Conservation (phyloP, 2,329 filamentous ascomycete species). For the Xenoacremonium recifei region DNA sequence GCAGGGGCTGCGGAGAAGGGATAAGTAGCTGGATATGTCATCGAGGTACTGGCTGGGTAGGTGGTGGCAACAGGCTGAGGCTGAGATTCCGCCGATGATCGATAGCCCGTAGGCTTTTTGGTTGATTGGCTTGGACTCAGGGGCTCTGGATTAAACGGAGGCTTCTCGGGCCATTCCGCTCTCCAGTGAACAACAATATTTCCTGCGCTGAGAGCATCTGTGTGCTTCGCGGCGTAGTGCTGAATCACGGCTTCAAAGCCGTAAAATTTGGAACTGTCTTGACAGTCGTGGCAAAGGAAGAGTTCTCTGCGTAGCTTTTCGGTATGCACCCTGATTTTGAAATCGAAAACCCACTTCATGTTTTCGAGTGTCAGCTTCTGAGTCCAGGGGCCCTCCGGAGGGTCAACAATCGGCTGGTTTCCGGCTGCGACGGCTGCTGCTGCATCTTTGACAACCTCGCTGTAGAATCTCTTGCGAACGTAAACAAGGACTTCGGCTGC, state of each 20-base stretch:
- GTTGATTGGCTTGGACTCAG: too few species aligned
- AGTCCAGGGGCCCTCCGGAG: conserved; percentile 52
- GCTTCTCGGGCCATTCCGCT: conserved; percentile 73
- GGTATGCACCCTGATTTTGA: conserved; percentile 69
- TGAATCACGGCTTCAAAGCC: conserved; percentile 78
- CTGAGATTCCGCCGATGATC: conserved; percentile 1
- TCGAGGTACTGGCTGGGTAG: too few species aligned
- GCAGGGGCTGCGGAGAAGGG: too few species aligned
- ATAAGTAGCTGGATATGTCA: too few species aligned
- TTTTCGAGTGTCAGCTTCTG: conserved; percentile 73
- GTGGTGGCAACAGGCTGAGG: conserved; percentile 7
- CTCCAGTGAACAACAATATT: conserved; percentile 77
- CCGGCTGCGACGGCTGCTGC: conserved; percentile 46
- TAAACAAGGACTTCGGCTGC: conserved; percentile 69
- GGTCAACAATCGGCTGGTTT: conserved; percentile 43
- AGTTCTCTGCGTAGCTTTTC: conserved; percentile 67
- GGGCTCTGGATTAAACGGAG: conserved; percentile 69
- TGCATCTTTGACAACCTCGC: conserved; percentile 54
- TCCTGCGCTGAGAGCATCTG: conserved; percentile 64
- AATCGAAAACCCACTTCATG: conserved; percentile 83
- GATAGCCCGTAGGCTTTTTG: conserved; percentile 3
- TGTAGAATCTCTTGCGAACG: conserved; percentile 66
- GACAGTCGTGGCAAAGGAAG: conserved; percentile 73
- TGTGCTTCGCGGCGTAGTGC: conserved; percentile 83
- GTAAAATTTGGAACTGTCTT: conserved; percentile 64